Evolutionary conservation across 1,284 basidiomycete genomes (phyloP).

Genomic region (Pascua guehoae): DNA sequence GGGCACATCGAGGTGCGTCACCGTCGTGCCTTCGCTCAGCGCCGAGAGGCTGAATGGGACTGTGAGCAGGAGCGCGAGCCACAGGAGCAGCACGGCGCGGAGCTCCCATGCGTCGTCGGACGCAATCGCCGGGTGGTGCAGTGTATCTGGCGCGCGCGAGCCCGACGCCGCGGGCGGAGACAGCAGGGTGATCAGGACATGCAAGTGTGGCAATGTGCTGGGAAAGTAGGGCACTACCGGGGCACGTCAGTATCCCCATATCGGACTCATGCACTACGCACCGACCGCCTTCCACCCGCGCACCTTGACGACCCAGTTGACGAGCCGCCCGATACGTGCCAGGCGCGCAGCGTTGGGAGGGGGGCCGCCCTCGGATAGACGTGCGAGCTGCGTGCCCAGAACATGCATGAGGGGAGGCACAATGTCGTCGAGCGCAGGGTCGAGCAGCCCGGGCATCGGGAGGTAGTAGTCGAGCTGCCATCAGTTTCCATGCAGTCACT

Average conservation of each 20-base stretch:
- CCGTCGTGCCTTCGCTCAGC: slow-evolving; percentile 51
- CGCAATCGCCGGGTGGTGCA: slow-evolving; percentile 36
- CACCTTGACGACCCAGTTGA: slow-evolving; percentile 84
- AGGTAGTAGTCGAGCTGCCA: slow-evolving; percentile 81
- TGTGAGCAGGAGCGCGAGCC: slow-evolving; percentile 90
- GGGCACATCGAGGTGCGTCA: slow-evolving; percentile 56
- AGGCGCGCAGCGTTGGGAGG: slow-evolving; percentile 51
- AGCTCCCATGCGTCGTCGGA: slow-evolving; percentile 64
- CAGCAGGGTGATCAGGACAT: slow-evolving; percentile 68
- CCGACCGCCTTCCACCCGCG: slow-evolving; percentile 90
- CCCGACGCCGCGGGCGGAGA: slow-evolving; percentile 49
- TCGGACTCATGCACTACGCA: slow-evolving; percentile 52
- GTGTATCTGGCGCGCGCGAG: slow-evolving; percentile 46
- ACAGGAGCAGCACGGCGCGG: slow-evolving; percentile 79
- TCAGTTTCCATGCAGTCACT: background rate
- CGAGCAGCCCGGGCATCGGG: slow-evolving; percentile 89
- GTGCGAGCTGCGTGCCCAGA: slow-evolving; percentile 61
- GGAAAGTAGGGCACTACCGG: slow-evolving; percentile 82
- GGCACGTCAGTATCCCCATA: background rate
- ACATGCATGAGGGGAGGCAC: slow-evolving; percentile 69
- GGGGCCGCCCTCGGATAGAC: background rate
- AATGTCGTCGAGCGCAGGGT: slow-evolving; percentile 84
- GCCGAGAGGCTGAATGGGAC: slow-evolving; percentile 87
- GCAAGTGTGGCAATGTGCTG: slow-evolving; percentile 77
- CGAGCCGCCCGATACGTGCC: slow-evolving; percentile 59